Conservation (phyloP, 176 grass and related monocot species). For the Lolium perenne region DNA sequence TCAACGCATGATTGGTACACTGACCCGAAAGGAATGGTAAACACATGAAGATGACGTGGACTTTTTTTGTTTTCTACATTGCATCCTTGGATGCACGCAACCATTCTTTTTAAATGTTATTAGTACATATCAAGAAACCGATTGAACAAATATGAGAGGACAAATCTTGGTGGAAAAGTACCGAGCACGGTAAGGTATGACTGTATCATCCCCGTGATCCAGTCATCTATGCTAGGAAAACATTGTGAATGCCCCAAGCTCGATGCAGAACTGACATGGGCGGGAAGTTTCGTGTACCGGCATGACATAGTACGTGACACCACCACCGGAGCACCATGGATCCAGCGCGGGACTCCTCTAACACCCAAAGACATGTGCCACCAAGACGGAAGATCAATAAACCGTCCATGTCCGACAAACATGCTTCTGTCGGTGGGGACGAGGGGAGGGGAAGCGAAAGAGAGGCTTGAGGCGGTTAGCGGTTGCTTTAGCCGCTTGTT, state of each 20-base stretch:
- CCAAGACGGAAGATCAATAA: background rate
- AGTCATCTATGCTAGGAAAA: background rate
- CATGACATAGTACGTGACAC: no score
- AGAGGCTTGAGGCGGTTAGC: background rate
- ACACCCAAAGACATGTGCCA: background rate
- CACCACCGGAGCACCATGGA: background rate
- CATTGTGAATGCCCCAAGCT: background rate
- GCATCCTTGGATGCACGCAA: background rate
- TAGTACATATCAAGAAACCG: background rate
- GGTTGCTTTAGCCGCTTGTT: no score
- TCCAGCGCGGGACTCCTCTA: background rate
- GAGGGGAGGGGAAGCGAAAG: background rate
- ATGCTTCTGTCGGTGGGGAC: background rate
- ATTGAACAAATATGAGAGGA: background rate
- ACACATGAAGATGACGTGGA: slow-evolving; percentile 45
- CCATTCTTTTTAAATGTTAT: background rate
- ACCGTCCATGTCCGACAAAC: no score
- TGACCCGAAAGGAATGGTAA: slow-evolving; percentile 33
- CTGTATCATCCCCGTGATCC: background rate
- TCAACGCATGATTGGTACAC: slow-evolving; percentile 44
- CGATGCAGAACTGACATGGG: background rate
- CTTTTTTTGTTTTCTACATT: background rate
- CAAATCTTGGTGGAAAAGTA: background rate
- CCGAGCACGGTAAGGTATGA: background rate
- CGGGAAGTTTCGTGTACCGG: background rate